Evolutionary conservation across 106 monocot species (phyloP).

Genomic region (Platanthera zijinensis): DNA sequence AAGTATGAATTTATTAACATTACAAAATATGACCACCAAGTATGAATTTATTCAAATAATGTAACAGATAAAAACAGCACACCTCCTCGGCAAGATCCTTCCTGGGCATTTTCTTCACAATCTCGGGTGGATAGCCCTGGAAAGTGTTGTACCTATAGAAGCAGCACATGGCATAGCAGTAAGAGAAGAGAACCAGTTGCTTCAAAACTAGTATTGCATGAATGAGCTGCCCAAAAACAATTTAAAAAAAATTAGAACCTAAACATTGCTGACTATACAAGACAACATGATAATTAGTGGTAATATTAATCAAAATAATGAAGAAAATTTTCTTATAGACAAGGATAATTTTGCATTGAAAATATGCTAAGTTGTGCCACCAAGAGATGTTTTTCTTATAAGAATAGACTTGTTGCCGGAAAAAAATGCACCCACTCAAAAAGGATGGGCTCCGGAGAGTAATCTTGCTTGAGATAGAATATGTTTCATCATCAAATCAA

Average conservation of each 20-base stretch:
- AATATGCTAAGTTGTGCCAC: neutral
- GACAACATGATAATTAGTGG: too few species aligned
- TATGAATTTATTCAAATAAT: neutral
- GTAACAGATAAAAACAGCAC: neutral
- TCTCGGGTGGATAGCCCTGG: conserved; percentile 88
- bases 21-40: too few species aligned
- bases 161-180: neutral
- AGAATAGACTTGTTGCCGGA: neutral
- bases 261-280: too few species aligned
- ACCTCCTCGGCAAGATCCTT: conserved; percentile 96
- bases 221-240: neutral
- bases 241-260: too few species aligned
- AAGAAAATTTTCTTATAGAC: too few species aligned
- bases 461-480: too few species aligned
- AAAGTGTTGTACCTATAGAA: conserved; percentile 81
- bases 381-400: neutral
- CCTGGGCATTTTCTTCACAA: conserved; percentile 98
- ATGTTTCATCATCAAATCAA: too few species aligned
- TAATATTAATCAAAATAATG: too few species aligned
- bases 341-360: neutral
- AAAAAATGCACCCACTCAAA: too few species aligned
- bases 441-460: too few species aligned
- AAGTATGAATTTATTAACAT: neutral
- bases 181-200: too few species aligned
- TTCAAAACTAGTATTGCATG: neutral